Conservation (phyloP, 1,139 yeast species). For the Taphrina pruni region DNA sequence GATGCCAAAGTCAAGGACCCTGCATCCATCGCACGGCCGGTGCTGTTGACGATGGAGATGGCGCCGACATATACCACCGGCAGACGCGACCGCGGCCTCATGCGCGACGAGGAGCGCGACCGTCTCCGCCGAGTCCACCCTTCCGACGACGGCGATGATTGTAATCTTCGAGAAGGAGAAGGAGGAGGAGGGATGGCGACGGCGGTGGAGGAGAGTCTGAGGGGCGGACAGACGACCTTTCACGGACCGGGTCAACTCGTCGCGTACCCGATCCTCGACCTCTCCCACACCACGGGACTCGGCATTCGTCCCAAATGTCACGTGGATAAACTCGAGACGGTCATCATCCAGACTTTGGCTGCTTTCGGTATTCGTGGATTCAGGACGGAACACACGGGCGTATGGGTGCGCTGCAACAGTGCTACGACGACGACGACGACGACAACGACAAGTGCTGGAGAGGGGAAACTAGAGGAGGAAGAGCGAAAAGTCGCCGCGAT, state of each 20-base stretch:
- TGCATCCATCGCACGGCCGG: slow-evolving; percentile 56
- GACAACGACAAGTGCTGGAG: too few relatives aligned
- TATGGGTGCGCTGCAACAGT: slow-evolving; percentile 42
- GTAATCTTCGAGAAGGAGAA: too few relatives aligned
- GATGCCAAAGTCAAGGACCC: slow-evolving; percentile 56
- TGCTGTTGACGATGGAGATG: slow-evolving; percentile 78
- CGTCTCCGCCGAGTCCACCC: slow-evolving; percentile 2
- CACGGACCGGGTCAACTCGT: slow-evolving; percentile 97
- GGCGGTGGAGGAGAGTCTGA: slow-evolving; percentile 64
- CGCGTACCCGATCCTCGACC: slow-evolving; percentile 79
- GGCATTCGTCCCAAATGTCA: slow-evolving; percentile 72
- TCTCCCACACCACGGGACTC: slow-evolving; percentile 58
- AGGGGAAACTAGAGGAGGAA: background rate
- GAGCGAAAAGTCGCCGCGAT: slow-evolving; percentile 78
- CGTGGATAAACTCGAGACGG: slow-evolving; percentile 70
- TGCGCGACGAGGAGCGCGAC: slow-evolving; percentile 4
- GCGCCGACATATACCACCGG: slow-evolving; percentile 89
- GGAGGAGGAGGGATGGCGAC: too few relatives aligned
- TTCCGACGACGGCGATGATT: too few relatives aligned
- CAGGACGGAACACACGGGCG: slow-evolving; percentile 77
- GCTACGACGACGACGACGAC: too few relatives aligned
- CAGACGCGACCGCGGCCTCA: slow-evolving; percentile 65
- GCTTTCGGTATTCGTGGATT: slow-evolving; percentile 58
- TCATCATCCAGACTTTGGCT: slow-evolving; percentile 63
- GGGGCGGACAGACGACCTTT: slow-evolving; percentile 98